phyloP scores from a whole-genome alignment of 768 basidiomycete species.

The Lanmaoa pseudosensibilis region DNA sequence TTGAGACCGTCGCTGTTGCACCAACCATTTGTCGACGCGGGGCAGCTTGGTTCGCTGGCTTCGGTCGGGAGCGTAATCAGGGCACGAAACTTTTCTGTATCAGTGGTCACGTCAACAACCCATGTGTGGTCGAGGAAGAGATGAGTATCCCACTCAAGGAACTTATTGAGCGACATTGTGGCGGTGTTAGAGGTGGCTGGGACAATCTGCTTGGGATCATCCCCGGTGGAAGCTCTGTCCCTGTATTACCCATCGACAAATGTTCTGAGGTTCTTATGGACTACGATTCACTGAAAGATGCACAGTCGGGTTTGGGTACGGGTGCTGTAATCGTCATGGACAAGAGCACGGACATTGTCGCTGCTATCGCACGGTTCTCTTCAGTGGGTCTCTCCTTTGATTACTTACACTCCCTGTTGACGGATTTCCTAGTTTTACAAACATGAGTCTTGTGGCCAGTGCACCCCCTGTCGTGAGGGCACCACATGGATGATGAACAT shows the following conservation, averaged over 20 bases:
- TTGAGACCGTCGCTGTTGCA: conserved; percentile 97
- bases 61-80: conserved; percentile 89
- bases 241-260: conserved; percentile 79
- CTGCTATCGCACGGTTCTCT: conserved; percentile 92
- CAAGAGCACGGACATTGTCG: conserved; percentile 92
- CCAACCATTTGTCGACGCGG: conserved; percentile 95
- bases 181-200: conserved; percentile 94
- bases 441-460: conserved; percentile 98
- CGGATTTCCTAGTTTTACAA: conserved; percentile 78
- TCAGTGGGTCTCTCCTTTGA: conserved; percentile 43
- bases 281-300: conserved; percentile 95
- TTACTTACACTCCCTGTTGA: not conserved
- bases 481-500: conserved; percentile 99
- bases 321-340: conserved; percentile 99
- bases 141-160: conserved; percentile 55
- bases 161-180: conserved; percentile 94
- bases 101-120: conserved; percentile 97
- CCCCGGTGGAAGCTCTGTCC: conserved; percentile 93
- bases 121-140: conserved; percentile 43
- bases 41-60: conserved; percentile 85
- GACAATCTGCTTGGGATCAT: conserved; percentile 96
- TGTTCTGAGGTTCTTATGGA: conserved; percentile 96
- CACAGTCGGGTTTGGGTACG: conserved; percentile 94
- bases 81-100: conserved; percentile 98
- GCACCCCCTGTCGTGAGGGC: conserved; percentile 90